Evolutionary conservation across 768 basidiomycete genomes (phyloP).

Genomic region (Lentinula sp.): DNA sequence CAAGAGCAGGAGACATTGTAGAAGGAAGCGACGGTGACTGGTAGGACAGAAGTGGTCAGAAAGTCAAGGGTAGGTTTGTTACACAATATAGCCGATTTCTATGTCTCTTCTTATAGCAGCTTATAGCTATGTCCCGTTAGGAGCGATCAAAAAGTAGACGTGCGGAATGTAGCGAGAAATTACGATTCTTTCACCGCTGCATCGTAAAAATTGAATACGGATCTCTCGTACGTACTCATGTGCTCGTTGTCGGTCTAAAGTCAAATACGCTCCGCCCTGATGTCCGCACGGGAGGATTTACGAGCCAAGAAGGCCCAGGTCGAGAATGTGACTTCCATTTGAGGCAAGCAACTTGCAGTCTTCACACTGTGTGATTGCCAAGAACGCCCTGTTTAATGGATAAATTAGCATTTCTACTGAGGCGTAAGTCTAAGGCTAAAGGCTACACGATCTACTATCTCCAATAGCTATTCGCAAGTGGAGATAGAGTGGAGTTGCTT

Average conservation of each 20-base stretch:
- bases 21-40: not conserved
- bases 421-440: not conserved
- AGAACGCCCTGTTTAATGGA: not conserved
- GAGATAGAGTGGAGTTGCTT: not conserved
- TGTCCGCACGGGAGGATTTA: not conserved
- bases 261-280: not conserved
- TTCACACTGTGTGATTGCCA: not conserved
- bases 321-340: not conserved
- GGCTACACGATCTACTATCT: not conserved
- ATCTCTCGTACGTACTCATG: not conserved
- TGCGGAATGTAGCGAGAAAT: not conserved
- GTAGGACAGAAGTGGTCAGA: not conserved
- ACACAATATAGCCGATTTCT: not conserved
- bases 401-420: not conserved
- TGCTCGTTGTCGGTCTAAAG: not conserved
- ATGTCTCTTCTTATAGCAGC: not conserved
- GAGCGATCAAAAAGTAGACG: not conserved
- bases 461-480: not conserved
- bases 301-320: not conserved
- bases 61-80: not conserved
- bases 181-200: not conserved
- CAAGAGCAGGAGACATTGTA: conserved; percentile 6
- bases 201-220: not conserved
- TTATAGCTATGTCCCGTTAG: not conserved
- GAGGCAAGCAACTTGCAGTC: not conserved